Evolutionary conservation across 768 basidiomycete genomes (phyloP).

Genomic region (Agrocybe praecox): DNA sequence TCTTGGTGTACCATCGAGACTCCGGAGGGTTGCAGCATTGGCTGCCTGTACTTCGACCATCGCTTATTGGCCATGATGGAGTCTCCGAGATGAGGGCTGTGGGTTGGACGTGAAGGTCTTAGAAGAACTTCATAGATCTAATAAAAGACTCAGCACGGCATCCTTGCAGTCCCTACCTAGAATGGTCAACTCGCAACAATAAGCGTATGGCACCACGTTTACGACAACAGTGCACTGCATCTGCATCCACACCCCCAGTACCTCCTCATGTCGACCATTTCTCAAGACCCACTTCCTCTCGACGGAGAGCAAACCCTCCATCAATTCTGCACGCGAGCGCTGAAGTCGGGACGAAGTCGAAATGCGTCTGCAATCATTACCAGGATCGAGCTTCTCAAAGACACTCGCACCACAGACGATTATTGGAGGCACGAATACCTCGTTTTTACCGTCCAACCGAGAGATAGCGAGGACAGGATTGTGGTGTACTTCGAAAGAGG

Average conservation of each 20-base stretch:
- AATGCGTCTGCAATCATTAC: not conserved
- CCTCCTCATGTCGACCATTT: not conserved
- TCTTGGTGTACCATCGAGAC: too few relatives aligned
- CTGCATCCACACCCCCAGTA: not conserved
- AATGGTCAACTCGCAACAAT: too few relatives aligned
- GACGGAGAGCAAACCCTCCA: not conserved
- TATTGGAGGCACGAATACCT: constrained; percentile 6
- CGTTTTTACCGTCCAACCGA: not conserved
- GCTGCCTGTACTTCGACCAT: too few relatives aligned
- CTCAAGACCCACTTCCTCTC: not conserved
- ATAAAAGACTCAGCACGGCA: too few relatives aligned
- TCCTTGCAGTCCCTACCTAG: too few relatives aligned
- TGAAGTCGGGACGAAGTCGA: not conserved
- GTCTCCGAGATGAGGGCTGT: too few relatives aligned
- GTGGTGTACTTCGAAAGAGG: constrained; percentile 1
- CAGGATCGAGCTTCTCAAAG: constrained; percentile 3
- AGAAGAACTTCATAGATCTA: too few relatives aligned
- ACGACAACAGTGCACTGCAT: not conserved
- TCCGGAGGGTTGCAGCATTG: too few relatives aligned
- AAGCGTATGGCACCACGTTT: too few relatives aligned
- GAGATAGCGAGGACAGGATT: not conserved
- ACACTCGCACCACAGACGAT: not conserved
- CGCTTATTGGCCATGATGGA: too few relatives aligned
- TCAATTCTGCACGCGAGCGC: not conserved
- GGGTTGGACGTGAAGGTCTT: too few relatives aligned